phyloP scores from a whole-genome alignment of 257 asterid species.

The Gardenia jasminoides region DNA sequence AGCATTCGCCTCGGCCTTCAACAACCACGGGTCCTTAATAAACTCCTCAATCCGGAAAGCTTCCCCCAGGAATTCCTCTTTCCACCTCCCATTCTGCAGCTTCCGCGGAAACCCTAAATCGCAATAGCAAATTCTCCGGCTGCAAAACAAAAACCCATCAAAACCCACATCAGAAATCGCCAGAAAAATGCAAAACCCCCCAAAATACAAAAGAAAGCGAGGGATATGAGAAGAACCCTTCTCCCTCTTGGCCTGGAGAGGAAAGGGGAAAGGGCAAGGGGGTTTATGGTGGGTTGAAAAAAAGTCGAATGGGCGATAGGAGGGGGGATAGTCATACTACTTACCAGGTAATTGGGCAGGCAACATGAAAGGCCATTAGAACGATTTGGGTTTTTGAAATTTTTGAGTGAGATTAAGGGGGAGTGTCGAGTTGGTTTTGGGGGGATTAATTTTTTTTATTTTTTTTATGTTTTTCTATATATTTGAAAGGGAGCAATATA shows the following conservation, averaged over 20 bases:
- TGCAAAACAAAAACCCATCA: slow-evolving; percentile 40
- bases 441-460: slow-evolving; percentile 11
- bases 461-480: slow-evolving; percentile 6
- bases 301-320: slow-evolving; percentile 19
- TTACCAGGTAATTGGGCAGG: slow-evolving; percentile 99
- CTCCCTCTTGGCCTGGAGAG: slow-evolving; percentile 10
- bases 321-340: background rate
- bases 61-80: slow-evolving; percentile 58
- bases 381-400: slow-evolving; percentile 29
- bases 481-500: slow-evolving; percentile 9
- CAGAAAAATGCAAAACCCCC: slow-evolving; percentile 33
- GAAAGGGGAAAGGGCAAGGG: slow-evolving; percentile 3
- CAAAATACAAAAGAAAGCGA: slow-evolving; percentile 16
- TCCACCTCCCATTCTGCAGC: slow-evolving; percentile 62
- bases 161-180: slow-evolving; percentile 23
- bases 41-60: slow-evolving; percentile 73
- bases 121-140: slow-evolving; percentile 88
- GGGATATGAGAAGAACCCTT: slow-evolving; percentile 21
- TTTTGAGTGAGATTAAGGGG: slow-evolving; percentile 30
- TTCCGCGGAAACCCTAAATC: slow-evolving; percentile 65
- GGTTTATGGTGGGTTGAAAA: slow-evolving; percentile 10
- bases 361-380: slow-evolving; percentile 95
- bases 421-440: slow-evolving; percentile 14
- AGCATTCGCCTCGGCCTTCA: slow-evolving; percentile 61
- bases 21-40: slow-evolving; percentile 82